Base-by-base conservation (phyloP, 331 rosid genomes). In the Spiraea crenata region DNA sequence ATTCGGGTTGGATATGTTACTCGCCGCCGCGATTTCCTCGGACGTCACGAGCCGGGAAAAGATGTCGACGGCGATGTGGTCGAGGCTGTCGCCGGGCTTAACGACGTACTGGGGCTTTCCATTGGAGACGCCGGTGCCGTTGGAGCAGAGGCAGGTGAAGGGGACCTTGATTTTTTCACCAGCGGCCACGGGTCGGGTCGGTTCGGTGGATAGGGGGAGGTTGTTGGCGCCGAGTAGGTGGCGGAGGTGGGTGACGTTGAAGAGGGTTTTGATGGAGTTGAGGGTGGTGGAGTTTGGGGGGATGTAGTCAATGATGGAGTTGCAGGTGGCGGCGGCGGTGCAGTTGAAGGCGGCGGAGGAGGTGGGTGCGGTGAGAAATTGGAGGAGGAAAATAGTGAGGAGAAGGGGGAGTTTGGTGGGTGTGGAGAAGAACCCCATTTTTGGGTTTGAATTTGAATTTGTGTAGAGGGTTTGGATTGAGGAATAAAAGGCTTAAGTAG, bases 141-240 rank as follows among this genome's bases (percentile, higher is more conserved):
- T 83, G 17, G 6, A 0, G 73, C 98, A 93, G 39, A 1, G 19
- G 77, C 99, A 93, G 4, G 46, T 47, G 80, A 90, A 85, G 19
- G 99, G 97, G 31, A 93, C 70, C 55, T 45, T 62, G 41, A 93
- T 57, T 13, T 1, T 69, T 38, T 5, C 0, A 5, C 49, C 5
- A 20, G 85, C 65, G 7, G 0, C 2, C 3, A 89, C 44, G 13
- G 13, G 8, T 19, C 0, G 0, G 57, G 14, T 69, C 4, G 34
- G 4, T 3, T 20, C 0, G 65, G 92, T 76, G 76, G 79, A 40
- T 49, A 3, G 3, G 0, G 82, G 63, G 9, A 85, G 9, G 75
- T 63, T 65, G 85, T 90, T 93, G 11, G 84, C 95, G 40, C 97
- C 99, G 5, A 86, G 71, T 4, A 93, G 56, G 74, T 80, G 68